These are phyloP conservation scores for Colletotrichum sp. DNA, from an alignment of 2,329 filamentous ascomycete species.

Conservation along the genomic window DNA sequence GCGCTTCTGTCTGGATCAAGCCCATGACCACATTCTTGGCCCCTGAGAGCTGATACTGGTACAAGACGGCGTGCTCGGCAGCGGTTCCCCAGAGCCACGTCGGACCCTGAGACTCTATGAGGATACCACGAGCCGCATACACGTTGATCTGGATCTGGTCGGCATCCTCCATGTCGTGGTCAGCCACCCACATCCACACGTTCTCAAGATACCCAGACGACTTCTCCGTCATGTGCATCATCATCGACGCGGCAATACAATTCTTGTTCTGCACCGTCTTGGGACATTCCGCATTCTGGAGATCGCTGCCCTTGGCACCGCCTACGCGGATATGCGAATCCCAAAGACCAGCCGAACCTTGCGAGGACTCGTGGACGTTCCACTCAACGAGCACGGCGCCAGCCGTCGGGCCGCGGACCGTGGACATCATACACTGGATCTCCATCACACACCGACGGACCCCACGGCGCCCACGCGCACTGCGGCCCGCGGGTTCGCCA, in stretches of 20 bases:
- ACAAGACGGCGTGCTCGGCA: constrained; percentile 53
- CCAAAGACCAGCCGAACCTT: constrained; percentile 37
- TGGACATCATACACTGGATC: constrained; percentile 53
- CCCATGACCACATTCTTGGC: constrained; percentile 51
- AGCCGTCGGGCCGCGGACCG: constrained; percentile 61
- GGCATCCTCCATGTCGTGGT: constrained; percentile 57
- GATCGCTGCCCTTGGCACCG: constrained; percentile 25
- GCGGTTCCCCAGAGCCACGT: constrained; percentile 45
- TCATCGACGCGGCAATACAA: constrained; percentile 43
- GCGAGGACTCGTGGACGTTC: constrained; percentile 54
- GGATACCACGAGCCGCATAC: constrained; percentile 39
- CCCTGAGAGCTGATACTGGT: constrained; percentile 52
- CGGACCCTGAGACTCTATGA: constrained; percentile 33
- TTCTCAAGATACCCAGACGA: constrained; percentile 36
- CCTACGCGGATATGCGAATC: constrained; percentile 64
- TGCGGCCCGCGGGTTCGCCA: too few species aligned
- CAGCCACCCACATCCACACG: constrained; percentile 71
- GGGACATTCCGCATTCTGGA: constrained; percentile 25
- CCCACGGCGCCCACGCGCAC: too few species aligned
- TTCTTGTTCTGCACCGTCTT: constrained; percentile 5
- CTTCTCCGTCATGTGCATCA: constrained; percentile 45
- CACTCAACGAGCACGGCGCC: constrained; percentile 69
- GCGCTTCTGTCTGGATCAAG: constrained; percentile 45
- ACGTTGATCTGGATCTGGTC: constrained; percentile 33
- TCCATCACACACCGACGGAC: too few species aligned